Base-by-base conservation (phyloP, 1,284 basidiomycete species). In the Xanthoconium separans region DNA sequence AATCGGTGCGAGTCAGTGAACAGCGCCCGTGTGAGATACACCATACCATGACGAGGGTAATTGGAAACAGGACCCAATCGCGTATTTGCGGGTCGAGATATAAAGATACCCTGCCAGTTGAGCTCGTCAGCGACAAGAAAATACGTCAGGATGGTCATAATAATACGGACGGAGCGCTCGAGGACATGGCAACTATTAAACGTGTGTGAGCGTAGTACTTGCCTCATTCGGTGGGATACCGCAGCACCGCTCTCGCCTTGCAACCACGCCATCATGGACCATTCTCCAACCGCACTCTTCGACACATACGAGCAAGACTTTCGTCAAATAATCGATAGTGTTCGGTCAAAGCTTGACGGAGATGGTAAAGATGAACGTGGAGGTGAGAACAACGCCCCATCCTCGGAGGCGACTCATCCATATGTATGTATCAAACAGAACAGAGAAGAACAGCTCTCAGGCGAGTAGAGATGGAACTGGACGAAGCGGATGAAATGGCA, bases 401-500 rank as follows among this genome's bases (percentile, higher is more conserved):
- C 16, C n/a, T 34, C 30, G 9, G 20, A 39, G 9, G 29, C 33
- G 33, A 33, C 53, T 36, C 47, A 44, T 30, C 39, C 44, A 53
- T 43, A 37, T 36, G 30, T 51, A 34, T 58, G 31, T 27, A 27
- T 27, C 44, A 6, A 24, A 45, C 63, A 93, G 95, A 98, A 68
- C 85, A 92, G 59, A 83, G 89, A 50, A 94, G 93, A 71, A 81
- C 92, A 0, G 79, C 89, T 4, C 74, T 98, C 59, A 80, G 95
- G 59, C 79, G 92, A 57, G 91, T 93, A 20, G 92, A 96, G 68
- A 93, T 95, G 82, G 96, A 99, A 70, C 78, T 98, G 4, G 97
- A 99, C 67, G 97, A 99, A 74, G 96, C 95, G 0, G 95, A 98
- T 64, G 97, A 99, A 78, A 95, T 98, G 82, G 94, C 89, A 64